These are phyloP conservation scores for Pseudogymnoascus sp. DNA, from an alignment of 2,329 filamentous ascomycete species.

Conservation along the genomic window DNA sequence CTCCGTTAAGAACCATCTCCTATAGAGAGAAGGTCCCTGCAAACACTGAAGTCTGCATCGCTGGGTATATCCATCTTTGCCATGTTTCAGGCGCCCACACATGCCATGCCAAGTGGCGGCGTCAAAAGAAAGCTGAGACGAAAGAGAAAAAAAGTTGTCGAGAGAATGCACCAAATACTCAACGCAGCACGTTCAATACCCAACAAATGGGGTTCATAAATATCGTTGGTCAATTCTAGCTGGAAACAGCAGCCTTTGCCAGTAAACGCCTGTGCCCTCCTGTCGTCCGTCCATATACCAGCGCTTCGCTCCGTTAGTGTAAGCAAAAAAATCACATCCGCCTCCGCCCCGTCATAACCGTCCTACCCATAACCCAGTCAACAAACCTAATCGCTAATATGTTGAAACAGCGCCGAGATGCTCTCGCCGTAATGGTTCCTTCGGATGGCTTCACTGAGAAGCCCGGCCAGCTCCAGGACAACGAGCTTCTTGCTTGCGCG, in stretches of 20 bases:
- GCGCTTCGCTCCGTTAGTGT: constrained; percentile 1
- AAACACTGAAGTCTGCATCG: constrained; percentile 68
- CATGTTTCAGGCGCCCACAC: background rate
- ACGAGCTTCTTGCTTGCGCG: constrained; percentile 73
- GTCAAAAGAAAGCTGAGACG: constrained; percentile 12
- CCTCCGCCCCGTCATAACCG: background rate
- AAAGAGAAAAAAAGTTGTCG: constrained; percentile 10
- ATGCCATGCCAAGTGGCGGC: background rate
- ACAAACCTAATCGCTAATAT: constrained; percentile 10
- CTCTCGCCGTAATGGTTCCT: constrained; percentile 95
- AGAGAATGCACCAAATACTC: constrained; percentile 6
- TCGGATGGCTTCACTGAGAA: constrained; percentile 86
- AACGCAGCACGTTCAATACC: constrained; percentile 23
- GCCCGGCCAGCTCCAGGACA: constrained; percentile 77
- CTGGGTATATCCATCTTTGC: constrained; percentile 39
- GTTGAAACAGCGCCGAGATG: constrained; percentile 40
- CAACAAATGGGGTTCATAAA: background rate
- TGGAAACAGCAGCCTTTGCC: background rate
- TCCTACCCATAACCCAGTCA: background rate
- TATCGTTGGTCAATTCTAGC: constrained; percentile 8
- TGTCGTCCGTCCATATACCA: background rate
- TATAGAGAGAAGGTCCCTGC: constrained; percentile 64
- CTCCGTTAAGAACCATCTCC: constrained; percentile 72
- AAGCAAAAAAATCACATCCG: constrained; percentile 1
- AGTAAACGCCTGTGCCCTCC: constrained; percentile 2